Percentiles rank a stretch among this genome's conserved stretches.
These are phyloP conservation scores for Pythium brachiatum DNA, from an alignment of 352 stramenopile species.

Conservation along the genomic window DNA sequence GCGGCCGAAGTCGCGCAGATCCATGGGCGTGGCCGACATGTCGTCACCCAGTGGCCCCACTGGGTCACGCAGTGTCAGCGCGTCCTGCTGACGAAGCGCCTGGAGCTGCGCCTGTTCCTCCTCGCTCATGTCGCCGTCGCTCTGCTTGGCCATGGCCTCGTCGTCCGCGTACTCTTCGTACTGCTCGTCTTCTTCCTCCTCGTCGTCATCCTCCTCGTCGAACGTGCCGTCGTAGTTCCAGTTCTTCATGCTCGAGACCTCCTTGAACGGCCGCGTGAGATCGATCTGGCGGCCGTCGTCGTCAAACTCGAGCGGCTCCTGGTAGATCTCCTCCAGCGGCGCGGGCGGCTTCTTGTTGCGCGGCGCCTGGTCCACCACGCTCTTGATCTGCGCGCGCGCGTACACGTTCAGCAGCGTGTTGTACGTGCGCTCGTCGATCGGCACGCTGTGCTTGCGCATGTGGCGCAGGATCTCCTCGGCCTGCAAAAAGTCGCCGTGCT, in stretches of 20 bases:
- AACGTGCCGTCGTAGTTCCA: conserved; percentile 66
- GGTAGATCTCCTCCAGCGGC: conserved; percentile 51
- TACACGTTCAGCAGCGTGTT: conserved; percentile 82
- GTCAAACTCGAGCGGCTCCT: conserved; percentile 69
- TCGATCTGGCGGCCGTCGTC: conserved; percentile 73
- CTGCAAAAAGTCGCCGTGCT: conserved; percentile 72
- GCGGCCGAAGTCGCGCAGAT: conserved; percentile 59
- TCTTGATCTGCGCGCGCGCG: conserved; percentile 64
- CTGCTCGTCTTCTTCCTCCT: conserved; percentile 26
- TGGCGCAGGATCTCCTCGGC: conserved; percentile 72
- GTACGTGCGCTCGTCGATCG: conserved; percentile 62
- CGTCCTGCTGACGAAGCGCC: conserved; percentile 37
- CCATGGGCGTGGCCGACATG: conserved; percentile 55
- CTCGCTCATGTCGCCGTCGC: conserved; percentile 32
- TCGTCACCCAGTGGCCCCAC: conserved; percentile 36
- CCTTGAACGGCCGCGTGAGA: conserved; percentile 61
- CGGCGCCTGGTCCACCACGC: conserved; percentile 62
- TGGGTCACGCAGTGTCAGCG: conserved; percentile 25
- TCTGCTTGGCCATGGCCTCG: conserved; percentile 20
- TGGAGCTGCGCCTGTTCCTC: conserved; percentile 35
- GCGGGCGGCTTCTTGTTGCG: conserved; percentile 45
- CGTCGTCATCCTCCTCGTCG: conserved; percentile 54
- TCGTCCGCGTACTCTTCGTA: conserved; percentile 39
- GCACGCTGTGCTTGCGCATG: conserved; percentile 68
- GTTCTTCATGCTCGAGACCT: conserved; percentile 56